These are phyloP conservation scores for Neurospora sp. DNA, from an alignment of 495 filamentous ascomycete species.

Conservation along the genomic window DNA sequence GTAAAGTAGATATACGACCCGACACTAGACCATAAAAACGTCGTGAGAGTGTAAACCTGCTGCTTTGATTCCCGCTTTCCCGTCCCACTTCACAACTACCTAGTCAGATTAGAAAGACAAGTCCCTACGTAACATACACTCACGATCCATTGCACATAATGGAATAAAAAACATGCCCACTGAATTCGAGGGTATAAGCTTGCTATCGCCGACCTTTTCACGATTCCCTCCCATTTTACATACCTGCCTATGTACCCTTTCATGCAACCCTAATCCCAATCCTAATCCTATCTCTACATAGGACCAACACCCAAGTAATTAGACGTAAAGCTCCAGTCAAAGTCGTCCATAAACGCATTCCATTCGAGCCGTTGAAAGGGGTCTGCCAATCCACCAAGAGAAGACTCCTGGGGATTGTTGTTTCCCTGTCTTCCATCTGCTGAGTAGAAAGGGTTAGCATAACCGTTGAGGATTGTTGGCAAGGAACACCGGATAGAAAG, in stretches of 20 bases:
- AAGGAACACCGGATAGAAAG: not conserved
- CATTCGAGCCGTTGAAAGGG: conserved; percentile 30
- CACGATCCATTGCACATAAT: too few relatives aligned
- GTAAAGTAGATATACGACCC: too few relatives aligned
- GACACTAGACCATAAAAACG: too few relatives aligned
- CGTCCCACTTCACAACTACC: too few relatives aligned
- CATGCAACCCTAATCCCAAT: not conserved
- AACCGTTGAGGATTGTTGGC: not conserved
- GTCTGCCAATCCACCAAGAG: conserved; percentile 15
- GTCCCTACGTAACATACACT: too few relatives aligned
- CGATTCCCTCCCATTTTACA: not conserved
- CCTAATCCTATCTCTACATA: not conserved
- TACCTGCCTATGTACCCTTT: not conserved
- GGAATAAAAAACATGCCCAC: too few relatives aligned
- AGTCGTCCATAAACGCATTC: conserved; percentile 36
- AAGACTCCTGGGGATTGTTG: conserved; percentile 7
- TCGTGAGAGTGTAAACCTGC: too few relatives aligned
- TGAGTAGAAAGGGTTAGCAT: not conserved
- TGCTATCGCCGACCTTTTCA: not conserved
- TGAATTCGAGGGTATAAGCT: not conserved
- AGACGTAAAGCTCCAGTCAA: conserved; percentile 33
- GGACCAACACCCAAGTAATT: not conserved
- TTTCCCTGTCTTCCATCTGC: conserved; percentile 3
- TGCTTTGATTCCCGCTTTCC: too few relatives aligned
- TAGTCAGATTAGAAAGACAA: too few relatives aligned